Evolutionary conservation across 495 filamentous ascomycete species (phyloP), one percentile per base, ranked within the genome.

Genomic region (Margaritispora aquatica): DNA sequence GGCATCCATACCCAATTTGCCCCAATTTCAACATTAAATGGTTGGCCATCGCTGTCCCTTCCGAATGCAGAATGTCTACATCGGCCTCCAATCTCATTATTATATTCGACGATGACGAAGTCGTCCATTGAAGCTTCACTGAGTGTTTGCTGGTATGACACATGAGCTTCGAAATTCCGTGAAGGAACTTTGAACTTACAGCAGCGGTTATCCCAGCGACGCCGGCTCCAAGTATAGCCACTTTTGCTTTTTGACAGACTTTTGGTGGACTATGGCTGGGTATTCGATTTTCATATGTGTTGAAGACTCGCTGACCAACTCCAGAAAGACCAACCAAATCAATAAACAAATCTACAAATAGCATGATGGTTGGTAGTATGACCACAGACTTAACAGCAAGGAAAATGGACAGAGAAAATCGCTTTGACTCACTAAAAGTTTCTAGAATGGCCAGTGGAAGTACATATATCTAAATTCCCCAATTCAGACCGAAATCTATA

Each of bases 121-220:
- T 90, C 87, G 1, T 29, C 17, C 5, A 90, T 69, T 3, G 81
- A 88, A 26, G 75, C 76, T 61, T 89, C 86, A 5, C 74, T 69
- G 4, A 91, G 69, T 10, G 86, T 75, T 80, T 89, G 85, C 7
- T 51, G 21, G 21, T 19, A 24, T 8, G 21, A 22, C 8, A 51
- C 26, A 10, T 24, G 21, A 51, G 24, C 38, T 44, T 44, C 15
- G 38, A 22, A 24, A 10, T 7, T 22, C 26, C 3, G 2, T 22
- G 17, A 4, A 24, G 4, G 48, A 22, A 51, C n/a, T 51, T 5
- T 2, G 11, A 21, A 51, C 48, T 51, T 24, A 51, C 48, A 4
- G 87, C 87, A 36, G 88, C 87, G 13, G 86, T 84, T 23, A 91
- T 87, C 19, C 88, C 88, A 9, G 87, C 79, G 57, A 84, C 80